phyloP scores from a whole-genome alignment of 2,329 filamentous ascomycete species.

The Colletotrichum noveboracense region DNA sequence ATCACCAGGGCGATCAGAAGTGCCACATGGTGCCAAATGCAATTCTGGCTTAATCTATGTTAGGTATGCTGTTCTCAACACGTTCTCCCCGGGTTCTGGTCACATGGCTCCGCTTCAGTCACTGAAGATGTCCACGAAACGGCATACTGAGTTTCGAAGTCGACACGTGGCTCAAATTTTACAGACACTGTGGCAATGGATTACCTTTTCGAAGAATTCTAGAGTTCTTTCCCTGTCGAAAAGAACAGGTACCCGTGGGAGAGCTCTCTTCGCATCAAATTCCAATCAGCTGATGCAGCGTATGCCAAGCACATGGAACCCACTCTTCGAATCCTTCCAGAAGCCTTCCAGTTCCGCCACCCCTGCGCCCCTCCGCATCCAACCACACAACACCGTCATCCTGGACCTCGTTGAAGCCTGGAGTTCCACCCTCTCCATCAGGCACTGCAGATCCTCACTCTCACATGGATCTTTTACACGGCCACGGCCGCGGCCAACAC shows the following conservation, averaged over 20 bases:
- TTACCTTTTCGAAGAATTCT: background rate
- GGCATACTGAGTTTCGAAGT: background rate
- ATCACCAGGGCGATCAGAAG: background rate
- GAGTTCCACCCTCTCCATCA: background rate
- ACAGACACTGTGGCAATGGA: background rate
- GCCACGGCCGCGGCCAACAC: background rate
- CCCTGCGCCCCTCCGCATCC: background rate
- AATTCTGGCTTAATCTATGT: background rate
- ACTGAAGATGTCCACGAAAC: background rate
- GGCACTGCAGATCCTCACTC: background rate
- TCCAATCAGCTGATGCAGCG: background rate
- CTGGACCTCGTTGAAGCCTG: background rate
- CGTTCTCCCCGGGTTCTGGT: background rate
- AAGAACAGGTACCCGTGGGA: background rate
- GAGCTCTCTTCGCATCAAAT: background rate
- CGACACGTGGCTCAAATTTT: background rate
- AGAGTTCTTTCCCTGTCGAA: background rate
- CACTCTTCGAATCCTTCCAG: conserved; percentile 12
- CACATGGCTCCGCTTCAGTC: background rate
- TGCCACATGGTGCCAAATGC: background rate
- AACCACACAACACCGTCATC: background rate
- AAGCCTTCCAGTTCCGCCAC: conserved; percentile 18
- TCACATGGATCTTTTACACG: background rate
- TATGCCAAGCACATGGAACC: background rate
- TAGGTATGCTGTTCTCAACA: background rate